These are phyloP conservation scores for Aspergillus incahuasiensis DNA, from an alignment of 495 filamentous ascomycete species.

Conservation along the genomic window DNA sequence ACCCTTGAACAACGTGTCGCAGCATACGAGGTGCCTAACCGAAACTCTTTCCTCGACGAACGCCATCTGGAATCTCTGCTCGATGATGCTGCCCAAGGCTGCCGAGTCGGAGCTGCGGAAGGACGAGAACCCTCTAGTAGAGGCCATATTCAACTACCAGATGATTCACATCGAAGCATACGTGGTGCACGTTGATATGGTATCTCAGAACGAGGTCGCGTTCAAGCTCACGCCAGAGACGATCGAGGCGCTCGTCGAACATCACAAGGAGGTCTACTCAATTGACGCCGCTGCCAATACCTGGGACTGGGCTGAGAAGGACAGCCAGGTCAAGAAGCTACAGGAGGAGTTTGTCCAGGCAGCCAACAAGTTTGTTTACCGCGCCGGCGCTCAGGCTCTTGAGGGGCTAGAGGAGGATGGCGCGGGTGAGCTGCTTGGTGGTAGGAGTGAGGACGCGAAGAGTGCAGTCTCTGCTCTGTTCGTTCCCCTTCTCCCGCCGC, in stretches of 20 bases:
- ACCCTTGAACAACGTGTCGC: conserved; percentile 93
- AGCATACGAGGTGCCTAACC: conserved; percentile 94
- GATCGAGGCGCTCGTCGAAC: conserved; percentile 91
- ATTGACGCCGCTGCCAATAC: conserved; percentile 83
- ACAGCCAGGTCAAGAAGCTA: conserved; percentile 90
- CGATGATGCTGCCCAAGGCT: conserved; percentile 87
- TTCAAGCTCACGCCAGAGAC: conserved; percentile 98
- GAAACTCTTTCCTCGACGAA: conserved; percentile 88
- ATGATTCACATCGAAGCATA: conserved; percentile 95
- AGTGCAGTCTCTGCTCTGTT: conserved; percentile 77
- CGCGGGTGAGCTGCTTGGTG: conserved; percentile 85
- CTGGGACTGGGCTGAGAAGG: conserved; percentile 97
- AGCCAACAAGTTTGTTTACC: conserved; percentile 95
- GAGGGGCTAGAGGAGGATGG: conserved; percentile 98
- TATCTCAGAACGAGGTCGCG: conserved; percentile 93
- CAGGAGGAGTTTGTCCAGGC: conserved; percentile 97
- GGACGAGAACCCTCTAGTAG: conserved; percentile 82
- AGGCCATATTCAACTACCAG: conserved; percentile 91
- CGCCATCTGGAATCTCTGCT: conserved; percentile 94
- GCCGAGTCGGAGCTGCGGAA: conserved; percentile 82
- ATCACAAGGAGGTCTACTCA: conserved; percentile 95
- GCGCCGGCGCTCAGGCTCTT: conserved; percentile 81
- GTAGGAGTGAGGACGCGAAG: conserved; percentile 93
- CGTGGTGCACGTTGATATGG: conserved; percentile 99
- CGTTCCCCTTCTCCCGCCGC: conserved; percentile 85